Evolutionary conservation across 1,139 yeast genomes (phyloP), one percentile per base, ranked within the genome.

Genomic region (Magnusiomyces sp.): DNA sequence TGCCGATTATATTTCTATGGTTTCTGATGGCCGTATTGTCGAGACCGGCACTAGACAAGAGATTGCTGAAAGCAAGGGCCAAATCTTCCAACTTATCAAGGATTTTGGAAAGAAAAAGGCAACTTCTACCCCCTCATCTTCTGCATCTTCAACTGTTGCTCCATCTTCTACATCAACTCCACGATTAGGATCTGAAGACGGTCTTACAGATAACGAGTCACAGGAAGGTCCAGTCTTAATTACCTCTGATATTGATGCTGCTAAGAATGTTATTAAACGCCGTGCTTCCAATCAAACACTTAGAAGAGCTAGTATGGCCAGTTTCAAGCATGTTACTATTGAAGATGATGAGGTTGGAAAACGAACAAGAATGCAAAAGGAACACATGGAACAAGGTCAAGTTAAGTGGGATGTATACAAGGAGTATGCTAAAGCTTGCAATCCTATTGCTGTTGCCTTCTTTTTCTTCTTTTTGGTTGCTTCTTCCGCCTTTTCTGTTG

Each of bases 361-460:
- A 39, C 60, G 64, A 23, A 58, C 64, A 16, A 60, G 61, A 36
- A 62, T 59, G 48, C 48, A 54, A 39, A 63, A 64, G 52, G 98
- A 94, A 68, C 90, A 81, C 57, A 77, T 84, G 55, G 95, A 92
- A 69, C 94, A 88, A 66, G 99, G 98, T 55, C 81, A 88, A 63
- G 98, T 92, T 49, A 85, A 87, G 62, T 87, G 95, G 95, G 74
- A 76, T 38, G 90, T 94, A 42, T 92, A 92, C 66, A 60, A 69
- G 54, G 87, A 80, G 55, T 92, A 94, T 63, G 95, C 95, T 23
- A 79, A 76, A 58, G 95, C 97, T 0, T 89, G 97, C 71, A 87
- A 88, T 56, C 77, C 86, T n/a, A 67, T 63, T 47, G 80, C 80
- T 56, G 95, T 90, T 16, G 38, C 71, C 0, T 58, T 81, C 2